Conservation (phyloP, 108 stramenopile genomes). For the Skeletonema costatum region DNA sequence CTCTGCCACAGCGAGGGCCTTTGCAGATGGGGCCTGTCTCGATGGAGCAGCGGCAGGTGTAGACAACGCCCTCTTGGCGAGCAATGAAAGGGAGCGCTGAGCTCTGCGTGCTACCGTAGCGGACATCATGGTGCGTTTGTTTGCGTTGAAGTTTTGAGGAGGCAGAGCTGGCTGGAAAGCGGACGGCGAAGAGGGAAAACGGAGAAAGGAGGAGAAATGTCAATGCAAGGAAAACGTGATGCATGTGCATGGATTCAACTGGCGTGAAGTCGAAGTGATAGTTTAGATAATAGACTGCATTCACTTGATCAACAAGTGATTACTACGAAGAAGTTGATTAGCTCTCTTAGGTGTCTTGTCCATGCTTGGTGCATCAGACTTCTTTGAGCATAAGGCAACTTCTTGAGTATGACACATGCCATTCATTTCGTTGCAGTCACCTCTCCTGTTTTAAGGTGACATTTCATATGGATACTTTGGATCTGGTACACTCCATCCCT, state of each 20-base stretch:
- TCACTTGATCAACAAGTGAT: too few relatives aligned
- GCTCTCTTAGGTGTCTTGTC: too few relatives aligned
- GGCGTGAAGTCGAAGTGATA: too few relatives aligned
- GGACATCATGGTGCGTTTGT: conserved; percentile 11
- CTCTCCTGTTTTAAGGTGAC: neutral
- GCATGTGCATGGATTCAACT: too few relatives aligned
- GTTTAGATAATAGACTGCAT: too few relatives aligned
- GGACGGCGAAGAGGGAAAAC: neutral
- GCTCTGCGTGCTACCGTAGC: conserved; percentile 34
- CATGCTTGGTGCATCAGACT: too few relatives aligned
- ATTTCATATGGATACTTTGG: conserved; percentile 30
- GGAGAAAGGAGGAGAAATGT: neutral
- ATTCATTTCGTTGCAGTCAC: too few relatives aligned
- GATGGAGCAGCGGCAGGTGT: conserved; percentile 27
- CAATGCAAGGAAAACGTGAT: too few relatives aligned
- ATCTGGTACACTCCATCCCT: conserved; percentile 27
- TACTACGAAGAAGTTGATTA: too few relatives aligned
- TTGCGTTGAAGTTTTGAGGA: neutral
- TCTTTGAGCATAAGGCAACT: too few relatives aligned
- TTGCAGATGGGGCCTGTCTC: conserved; percentile 29
- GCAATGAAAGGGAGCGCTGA: conserved; percentile 35
- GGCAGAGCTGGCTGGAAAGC: neutral
- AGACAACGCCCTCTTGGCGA: conserved; percentile 24
- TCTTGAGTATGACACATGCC: too few relatives aligned
- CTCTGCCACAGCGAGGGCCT: conserved; percentile 35